Conservation (phyloP, 2,329 filamentous ascomycete species). For the Akanthomyces dipterigenus region DNA sequence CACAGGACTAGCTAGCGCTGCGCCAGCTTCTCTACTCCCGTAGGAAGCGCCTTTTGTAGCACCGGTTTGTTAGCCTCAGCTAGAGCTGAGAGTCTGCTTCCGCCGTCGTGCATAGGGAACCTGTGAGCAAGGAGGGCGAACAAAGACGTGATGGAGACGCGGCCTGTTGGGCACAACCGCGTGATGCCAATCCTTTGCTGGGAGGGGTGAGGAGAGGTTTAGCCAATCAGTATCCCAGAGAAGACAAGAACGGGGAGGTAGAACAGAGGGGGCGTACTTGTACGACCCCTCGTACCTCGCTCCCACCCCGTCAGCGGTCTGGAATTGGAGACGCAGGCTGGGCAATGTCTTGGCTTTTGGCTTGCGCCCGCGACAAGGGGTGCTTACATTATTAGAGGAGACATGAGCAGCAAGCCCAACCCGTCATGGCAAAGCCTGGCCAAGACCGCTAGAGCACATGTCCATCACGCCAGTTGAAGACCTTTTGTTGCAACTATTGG, state of each 20-base stretch:
- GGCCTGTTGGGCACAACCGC: no score
- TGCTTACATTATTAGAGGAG: no score
- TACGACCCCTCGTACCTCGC: not conserved
- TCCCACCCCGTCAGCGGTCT: not conserved
- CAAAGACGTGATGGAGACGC: no score
- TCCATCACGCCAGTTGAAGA: not conserved
- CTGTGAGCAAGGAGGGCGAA: not conserved
- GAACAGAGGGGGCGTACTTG: not conserved
- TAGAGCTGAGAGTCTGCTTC: no score
- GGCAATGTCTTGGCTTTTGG: slow-evolving; percentile 7
- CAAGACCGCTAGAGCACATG: not conserved
- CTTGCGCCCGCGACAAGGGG: not conserved
- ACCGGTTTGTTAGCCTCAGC: no score
- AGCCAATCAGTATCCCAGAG: no score
- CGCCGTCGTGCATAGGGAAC: not conserved
- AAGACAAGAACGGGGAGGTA: not conserved
- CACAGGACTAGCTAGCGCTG: not conserved
- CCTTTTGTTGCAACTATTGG: not conserved
- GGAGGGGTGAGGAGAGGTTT: no score
- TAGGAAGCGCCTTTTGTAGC: no score
- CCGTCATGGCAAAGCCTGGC: not conserved
- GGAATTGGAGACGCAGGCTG: not conserved
- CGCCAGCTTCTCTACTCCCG: not conserved
- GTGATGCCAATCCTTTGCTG: no score
- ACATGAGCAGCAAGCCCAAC: not conserved